These are phyloP conservation scores for Fusarium sp. DNA, from an alignment of 2,329 filamentous ascomycete genomes.

Conservation along the genomic window DNA sequence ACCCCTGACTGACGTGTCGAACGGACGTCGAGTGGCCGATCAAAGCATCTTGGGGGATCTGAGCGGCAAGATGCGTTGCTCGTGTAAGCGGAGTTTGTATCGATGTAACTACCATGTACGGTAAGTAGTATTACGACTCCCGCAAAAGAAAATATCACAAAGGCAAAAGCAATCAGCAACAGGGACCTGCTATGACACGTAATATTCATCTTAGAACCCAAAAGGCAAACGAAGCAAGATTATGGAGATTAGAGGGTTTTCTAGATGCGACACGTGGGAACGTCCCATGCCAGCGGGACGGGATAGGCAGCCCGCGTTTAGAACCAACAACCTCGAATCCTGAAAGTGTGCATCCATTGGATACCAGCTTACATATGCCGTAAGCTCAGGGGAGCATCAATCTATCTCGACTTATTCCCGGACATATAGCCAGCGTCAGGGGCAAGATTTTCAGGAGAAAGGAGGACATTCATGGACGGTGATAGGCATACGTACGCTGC, in stretches of 20 bases:
- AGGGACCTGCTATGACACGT: slow-evolving; percentile 26
- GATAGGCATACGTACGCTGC: slow-evolving; percentile 9
- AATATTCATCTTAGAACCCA: slow-evolving; percentile 10
- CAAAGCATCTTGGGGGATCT: slow-evolving; percentile 7
- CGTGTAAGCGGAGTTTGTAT: slow-evolving; percentile 10
- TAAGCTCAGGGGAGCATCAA: slow-evolving; percentile 22
- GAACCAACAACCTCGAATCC: slow-evolving; percentile 29
- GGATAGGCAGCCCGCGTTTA: slow-evolving; percentile 18
- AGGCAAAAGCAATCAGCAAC: neutral
- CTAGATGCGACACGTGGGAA: slow-evolving; percentile 36
- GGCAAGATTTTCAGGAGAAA: slow-evolving; percentile 27
- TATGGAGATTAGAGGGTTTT: slow-evolving; percentile 20
- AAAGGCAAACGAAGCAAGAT: slow-evolving; percentile 13
- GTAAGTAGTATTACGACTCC: slow-evolving; percentile 1
- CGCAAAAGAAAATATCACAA: slow-evolving; percentile 14
- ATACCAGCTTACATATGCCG: slow-evolving; percentile 2
- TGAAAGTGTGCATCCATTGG: slow-evolving; percentile 5
- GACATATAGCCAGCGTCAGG: neutral
- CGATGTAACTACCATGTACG: neutral
- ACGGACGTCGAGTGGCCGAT: neutral
- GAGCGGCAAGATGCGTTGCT: slow-evolving; percentile 15
- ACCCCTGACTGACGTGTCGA: slow-evolving; percentile 3
- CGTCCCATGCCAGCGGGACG: slow-evolving; percentile 38
- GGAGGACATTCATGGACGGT: neutral
- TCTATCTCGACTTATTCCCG: slow-evolving; percentile 9